A percentile compares a stretch with the other conserved stretches of the same genome.
Conservation (phyloP, 805 yeast species). For the Cyberlindnera suaveolens region DNA sequence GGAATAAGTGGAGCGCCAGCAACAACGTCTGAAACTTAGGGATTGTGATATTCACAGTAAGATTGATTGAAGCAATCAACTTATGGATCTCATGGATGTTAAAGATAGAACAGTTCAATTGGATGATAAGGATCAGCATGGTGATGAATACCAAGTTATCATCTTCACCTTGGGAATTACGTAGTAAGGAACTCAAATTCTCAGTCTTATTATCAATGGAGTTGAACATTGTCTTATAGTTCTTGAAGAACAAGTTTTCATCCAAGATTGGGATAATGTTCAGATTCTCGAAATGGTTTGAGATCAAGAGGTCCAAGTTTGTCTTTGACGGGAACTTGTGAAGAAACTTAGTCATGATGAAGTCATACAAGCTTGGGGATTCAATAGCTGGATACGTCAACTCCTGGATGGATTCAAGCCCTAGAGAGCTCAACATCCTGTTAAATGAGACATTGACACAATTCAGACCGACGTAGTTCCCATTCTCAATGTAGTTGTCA, state of each 20-base stretch:
- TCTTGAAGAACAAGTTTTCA: constrained; percentile 19
- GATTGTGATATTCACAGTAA: constrained; percentile 13
- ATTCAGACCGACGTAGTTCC: constrained; percentile 22
- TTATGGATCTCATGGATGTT: constrained; percentile 24
- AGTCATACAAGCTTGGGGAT: constrained; percentile 16
- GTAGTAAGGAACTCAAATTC: constrained; percentile 7
- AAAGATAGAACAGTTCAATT: constrained; percentile 23
- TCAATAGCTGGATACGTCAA: constrained; percentile 25
- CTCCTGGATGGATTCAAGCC: constrained; percentile 21
- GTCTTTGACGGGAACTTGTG: constrained; percentile 24
- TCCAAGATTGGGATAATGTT: constrained; percentile 23
- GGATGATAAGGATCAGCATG: constrained; percentile 35
- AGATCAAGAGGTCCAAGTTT: constrained; percentile 20
- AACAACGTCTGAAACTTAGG: constrained; percentile 19
- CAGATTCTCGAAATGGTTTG: constrained; percentile 21
- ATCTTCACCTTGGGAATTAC: constrained; percentile 19
- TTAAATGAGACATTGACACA: constrained; percentile 18
- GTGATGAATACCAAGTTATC: constrained; percentile 18
- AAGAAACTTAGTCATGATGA: constrained; percentile 15
- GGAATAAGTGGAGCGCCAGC: constrained; percentile 21
- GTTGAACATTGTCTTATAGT: constrained; percentile 15
- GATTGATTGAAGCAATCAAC: constrained; percentile 15
- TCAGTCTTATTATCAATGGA: constrained; percentile 16
- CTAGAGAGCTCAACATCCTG: constrained; percentile 9
- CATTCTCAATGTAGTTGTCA: constrained; percentile 19